A percentile compares a stretch with the other conserved stretches of the same genome.
These are phyloP conservation scores for Fulvia fulva DNA, from an alignment of 2,329 filamentous ascomycete species.

Conservation along the genomic window DNA sequence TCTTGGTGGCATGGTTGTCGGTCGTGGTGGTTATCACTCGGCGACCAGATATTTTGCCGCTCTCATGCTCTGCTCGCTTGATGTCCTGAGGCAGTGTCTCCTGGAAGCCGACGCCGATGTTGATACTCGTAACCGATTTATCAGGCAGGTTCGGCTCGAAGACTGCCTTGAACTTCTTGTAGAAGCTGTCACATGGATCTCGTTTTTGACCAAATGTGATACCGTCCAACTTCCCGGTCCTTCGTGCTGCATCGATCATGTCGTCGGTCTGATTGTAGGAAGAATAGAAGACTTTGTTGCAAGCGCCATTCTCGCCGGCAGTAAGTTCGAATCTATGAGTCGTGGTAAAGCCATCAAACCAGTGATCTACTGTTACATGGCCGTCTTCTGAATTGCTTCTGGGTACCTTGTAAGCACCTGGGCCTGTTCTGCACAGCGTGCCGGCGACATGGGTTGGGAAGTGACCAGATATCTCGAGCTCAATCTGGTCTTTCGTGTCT, in stretches of 20 bases:
- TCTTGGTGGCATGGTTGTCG: conserved; percentile 58
- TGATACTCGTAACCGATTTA: conserved; percentile 35
- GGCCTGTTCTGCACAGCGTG: conserved; percentile 69
- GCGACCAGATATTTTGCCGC: background rate
- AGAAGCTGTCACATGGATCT: conserved; percentile 71
- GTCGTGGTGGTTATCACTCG: conserved; percentile 53
- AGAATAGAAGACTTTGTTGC: conserved; percentile 59
- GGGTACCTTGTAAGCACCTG: conserved; percentile 58
- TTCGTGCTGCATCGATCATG: conserved; percentile 57
- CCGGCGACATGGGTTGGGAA: conserved; percentile 72
- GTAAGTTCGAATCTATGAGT: conserved; percentile 70
- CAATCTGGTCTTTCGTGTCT: conserved; percentile 35
- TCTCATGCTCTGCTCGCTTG: conserved; percentile 22
- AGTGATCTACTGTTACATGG: conserved; percentile 62
- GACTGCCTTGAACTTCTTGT: conserved; percentile 65
- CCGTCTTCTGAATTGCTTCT: conserved; percentile 54
- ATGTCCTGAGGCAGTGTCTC: conserved; percentile 57
- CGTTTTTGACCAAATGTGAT: conserved; percentile 67
- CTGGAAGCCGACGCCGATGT: conserved; percentile 63
- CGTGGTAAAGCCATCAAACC: conserved; percentile 76
- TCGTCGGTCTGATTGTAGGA: conserved; percentile 66
- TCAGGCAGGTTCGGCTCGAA: conserved; percentile 42
- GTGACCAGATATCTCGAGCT: conserved; percentile 58
- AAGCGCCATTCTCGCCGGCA: conserved; percentile 32
- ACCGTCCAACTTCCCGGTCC: conserved; percentile 53